Evolutionary conservation across 139 green algal species (phyloP).

Genomic region (Yamagishiella unicocca): DNA sequence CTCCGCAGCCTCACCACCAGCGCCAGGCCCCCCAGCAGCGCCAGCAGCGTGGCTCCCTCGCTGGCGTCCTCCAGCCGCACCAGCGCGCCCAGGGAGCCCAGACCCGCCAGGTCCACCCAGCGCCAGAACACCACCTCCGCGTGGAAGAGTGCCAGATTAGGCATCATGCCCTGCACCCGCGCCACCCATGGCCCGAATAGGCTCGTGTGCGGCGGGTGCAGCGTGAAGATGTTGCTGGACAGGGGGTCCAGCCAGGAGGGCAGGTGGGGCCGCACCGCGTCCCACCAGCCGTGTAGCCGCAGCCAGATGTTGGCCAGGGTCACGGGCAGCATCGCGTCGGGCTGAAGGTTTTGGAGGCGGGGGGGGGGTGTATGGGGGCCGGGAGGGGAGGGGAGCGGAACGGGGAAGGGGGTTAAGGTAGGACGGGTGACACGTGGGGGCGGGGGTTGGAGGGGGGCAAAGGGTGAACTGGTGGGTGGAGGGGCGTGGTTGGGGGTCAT

Average conservation of each 20-base stretch:
- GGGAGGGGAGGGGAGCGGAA: background rate
- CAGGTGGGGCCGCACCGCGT: constrained; percentile 34
- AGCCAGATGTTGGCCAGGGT: constrained; percentile 62
- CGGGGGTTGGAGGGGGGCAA: too few species aligned
- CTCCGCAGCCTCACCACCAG: constrained; percentile 33
- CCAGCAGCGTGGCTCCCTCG: constrained; percentile 25
- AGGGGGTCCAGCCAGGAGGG: background rate
- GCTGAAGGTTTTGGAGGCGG: background rate
- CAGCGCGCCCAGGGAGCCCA: background rate
- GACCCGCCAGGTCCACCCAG: constrained; percentile 29
- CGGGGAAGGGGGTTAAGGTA: too few species aligned
- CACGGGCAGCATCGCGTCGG: constrained; percentile 61
- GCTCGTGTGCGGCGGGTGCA: constrained; percentile 51
- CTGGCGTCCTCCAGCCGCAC: background rate
- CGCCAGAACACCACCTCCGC: constrained; percentile 31
- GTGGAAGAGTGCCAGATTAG: constrained; percentile 8
- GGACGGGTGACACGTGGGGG: too few species aligned
- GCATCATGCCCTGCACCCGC: background rate
- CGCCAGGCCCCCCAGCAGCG: constrained; percentile 20
- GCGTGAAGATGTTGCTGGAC: constrained; percentile 22
- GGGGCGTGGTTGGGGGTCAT: too few species aligned
- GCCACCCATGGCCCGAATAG: constrained; percentile 41
- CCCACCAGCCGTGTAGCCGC: constrained; percentile 54
- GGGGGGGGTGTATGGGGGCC: background rate
- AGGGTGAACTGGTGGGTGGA: too few species aligned